These are phyloP conservation scores for Galeopsis tetrahit DNA, from an alignment of 257 asterid genomes.

Conservation along the genomic window DNA sequence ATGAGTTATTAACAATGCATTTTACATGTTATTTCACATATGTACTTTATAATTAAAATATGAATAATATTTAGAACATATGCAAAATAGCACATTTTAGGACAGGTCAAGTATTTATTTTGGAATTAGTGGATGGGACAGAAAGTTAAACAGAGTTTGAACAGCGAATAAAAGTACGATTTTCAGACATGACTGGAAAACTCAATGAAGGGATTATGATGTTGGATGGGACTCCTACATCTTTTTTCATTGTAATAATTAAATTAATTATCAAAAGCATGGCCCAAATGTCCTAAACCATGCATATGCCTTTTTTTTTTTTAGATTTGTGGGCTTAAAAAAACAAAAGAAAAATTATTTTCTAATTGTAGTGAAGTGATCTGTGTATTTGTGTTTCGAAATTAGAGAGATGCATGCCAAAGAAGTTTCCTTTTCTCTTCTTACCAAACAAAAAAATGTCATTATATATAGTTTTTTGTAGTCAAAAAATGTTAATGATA, in stretches of 20 bases:
- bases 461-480: too few relatives aligned
- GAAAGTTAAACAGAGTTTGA: constrained; percentile 70
- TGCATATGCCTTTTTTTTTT: constrained; percentile 6
- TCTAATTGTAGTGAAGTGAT: not conserved
- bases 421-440: too few relatives aligned
- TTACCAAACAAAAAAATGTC: too few relatives aligned
- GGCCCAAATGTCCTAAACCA: not conserved
- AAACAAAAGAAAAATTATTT: not conserved
- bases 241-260: constrained; percentile 33
- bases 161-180: constrained; percentile 55
- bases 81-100: too few relatives aligned
- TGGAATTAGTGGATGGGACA: constrained; percentile 66
- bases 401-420: too few relatives aligned
- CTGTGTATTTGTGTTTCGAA: not conserved
- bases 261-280: constrained; percentile 23
- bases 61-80: too few relatives aligned
- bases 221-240: constrained; percentile 47
- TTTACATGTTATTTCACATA: too few relatives aligned
- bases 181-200: constrained; percentile 61
- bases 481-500: too few relatives aligned
- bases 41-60: too few relatives aligned
- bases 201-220: constrained; percentile 48
- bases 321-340: not conserved
- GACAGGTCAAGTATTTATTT: not conserved
- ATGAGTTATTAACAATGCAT: too few relatives aligned